Percentiles rank a stretch among this genome's conserved stretches.
These are phyloP conservation scores for Loxodes magnus DNA, from an alignment of 73 alveolate genomes.

Conservation along the genomic window DNA sequence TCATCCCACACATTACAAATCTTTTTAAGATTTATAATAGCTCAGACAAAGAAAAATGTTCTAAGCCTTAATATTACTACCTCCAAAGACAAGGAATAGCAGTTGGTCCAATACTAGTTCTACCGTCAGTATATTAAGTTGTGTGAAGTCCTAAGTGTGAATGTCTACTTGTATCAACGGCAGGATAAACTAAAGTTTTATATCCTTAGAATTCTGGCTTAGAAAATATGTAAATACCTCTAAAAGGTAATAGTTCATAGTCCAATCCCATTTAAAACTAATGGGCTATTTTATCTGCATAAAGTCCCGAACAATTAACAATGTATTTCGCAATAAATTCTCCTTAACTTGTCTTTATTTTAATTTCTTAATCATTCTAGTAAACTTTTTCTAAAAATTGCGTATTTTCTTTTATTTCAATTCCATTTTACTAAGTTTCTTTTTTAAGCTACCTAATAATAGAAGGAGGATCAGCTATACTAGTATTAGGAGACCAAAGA, in stretches of 20 bases:
- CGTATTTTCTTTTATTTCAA: constrained; percentile 5
- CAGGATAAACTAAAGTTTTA: constrained; percentile 66
- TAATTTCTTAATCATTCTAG: background rate
- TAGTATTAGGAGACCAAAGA: constrained; percentile 69
- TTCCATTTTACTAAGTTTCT: constrained; percentile 2
- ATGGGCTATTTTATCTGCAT: constrained; percentile 54
- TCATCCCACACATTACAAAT: constrained; percentile 17
- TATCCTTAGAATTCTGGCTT: constrained; percentile 25
- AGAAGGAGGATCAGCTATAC: constrained; percentile 51
- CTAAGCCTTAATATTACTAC: constrained; percentile 48
- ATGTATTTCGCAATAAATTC: constrained; percentile 25
- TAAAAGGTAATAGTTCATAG: constrained; percentile 47
- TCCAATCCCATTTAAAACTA: constrained; percentile 49
- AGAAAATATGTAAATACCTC: constrained; percentile 61
- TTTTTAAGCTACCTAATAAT: constrained; percentile 24
- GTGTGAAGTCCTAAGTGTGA: constrained; percentile 72
- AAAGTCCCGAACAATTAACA: constrained; percentile 64
- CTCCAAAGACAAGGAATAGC: constrained; percentile 62
- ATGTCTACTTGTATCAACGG: constrained; percentile 35
- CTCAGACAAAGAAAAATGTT: constrained; percentile 26
- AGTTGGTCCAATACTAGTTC: constrained; percentile 74
- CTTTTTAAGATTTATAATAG: constrained; percentile 10
- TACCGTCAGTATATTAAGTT: constrained; percentile 51
- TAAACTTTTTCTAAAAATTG: constrained; percentile 4
- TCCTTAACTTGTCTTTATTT: background rate